These are phyloP conservation scores for Nakataea oryzae DNA, from an alignment of 2,329 filamentous ascomycete genomes.

Conservation along the genomic window DNA sequence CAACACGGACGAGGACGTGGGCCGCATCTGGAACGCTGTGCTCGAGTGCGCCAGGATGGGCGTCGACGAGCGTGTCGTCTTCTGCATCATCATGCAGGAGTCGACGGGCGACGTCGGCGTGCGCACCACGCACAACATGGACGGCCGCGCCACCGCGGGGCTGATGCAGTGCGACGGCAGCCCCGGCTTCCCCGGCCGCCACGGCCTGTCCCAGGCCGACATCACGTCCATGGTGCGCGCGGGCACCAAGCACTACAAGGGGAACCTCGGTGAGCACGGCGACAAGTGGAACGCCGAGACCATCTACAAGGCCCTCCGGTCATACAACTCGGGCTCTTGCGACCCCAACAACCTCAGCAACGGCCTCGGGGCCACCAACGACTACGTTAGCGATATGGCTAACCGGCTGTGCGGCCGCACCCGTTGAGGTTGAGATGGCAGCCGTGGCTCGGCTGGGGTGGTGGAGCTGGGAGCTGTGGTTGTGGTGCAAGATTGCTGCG, in stretches of 20 bases:
- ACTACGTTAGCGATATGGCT: constrained; percentile 27
- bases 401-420: constrained; percentile 23
- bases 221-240: constrained; percentile 21
- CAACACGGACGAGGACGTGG: constrained; percentile 20
- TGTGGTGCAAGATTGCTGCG: too few species aligned
- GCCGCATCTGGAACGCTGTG: constrained; percentile 21
- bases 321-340: constrained; percentile 28
- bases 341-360: constrained; percentile 23
- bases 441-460: too few species aligned
- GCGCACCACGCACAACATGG: constrained; percentile 20
- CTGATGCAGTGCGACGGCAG: constrained; percentile 27
- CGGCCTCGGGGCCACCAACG: constrained; percentile 20
- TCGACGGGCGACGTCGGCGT: constrained; percentile 26
- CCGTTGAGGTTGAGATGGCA: neutral
- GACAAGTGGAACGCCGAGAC: constrained; percentile 14
- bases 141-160: constrained; percentile 22
- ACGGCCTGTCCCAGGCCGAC: constrained; percentile 20
- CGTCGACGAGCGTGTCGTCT: constrained; percentile 24
- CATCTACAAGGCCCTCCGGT: constrained; percentile 27
- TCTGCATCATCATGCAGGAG: constrained; percentile 31
- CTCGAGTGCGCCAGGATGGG: constrained; percentile 17
- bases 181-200: constrained; percentile 20
- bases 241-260: constrained; percentile 16
- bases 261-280: constrained; percentile 15
- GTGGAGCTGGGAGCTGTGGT: too few species aligned